Percentiles rank a stretch among this genome's conserved stretches.
phyloP scores from a whole-genome alignment of 2,329 filamentous ascomycete species.

The Biscogniauxia sp. region DNA sequence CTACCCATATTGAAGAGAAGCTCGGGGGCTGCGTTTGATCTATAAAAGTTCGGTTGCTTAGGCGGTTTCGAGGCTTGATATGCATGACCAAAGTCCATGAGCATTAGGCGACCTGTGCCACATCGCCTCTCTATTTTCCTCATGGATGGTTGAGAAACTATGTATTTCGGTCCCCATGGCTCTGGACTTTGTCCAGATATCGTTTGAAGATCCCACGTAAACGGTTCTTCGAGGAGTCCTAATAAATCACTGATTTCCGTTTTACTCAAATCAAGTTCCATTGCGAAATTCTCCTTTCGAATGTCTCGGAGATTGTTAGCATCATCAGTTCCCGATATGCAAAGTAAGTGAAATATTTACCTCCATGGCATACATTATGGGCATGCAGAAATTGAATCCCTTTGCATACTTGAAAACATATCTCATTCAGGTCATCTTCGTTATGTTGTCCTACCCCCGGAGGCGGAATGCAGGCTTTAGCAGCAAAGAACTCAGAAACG shows the following conservation, averaged over 20 bases:
- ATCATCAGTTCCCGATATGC: not conserved
- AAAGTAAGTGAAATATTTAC: not conserved
- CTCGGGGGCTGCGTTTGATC: conserved; percentile 14
- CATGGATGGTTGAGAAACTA: not conserved
- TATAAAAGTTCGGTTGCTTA: not conserved
- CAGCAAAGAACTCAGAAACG: conserved; percentile 11
- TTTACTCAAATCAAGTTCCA: conserved; percentile 3
- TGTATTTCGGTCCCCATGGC: not conserved
- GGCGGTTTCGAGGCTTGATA: not conserved
- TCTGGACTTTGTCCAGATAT: not conserved
- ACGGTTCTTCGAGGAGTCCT: not conserved
- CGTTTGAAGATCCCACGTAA: not conserved
- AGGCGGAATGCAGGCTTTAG: conserved; percentile 7
- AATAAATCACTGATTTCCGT: not conserved
- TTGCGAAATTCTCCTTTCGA: conserved; percentile 10
- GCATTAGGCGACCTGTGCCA: conserved; percentile 4
- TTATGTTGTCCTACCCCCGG: conserved; percentile 7
- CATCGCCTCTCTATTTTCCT: conserved; percentile 9
- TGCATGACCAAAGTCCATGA: conserved; percentile 11
- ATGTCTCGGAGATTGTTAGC: conserved; percentile 6
- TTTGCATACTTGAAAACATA: conserved; percentile 10
- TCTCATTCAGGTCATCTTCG: conserved; percentile 4
- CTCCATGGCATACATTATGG: conserved; percentile 13
- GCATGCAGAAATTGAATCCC: conserved; percentile 13
- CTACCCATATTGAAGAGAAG: conserved; percentile 5